A percentile compares a stretch with the other conserved stretches of the same genome.
Conservation (phyloP, 1,284 basidiomycete species). For the Ustilago lituana region DNA sequence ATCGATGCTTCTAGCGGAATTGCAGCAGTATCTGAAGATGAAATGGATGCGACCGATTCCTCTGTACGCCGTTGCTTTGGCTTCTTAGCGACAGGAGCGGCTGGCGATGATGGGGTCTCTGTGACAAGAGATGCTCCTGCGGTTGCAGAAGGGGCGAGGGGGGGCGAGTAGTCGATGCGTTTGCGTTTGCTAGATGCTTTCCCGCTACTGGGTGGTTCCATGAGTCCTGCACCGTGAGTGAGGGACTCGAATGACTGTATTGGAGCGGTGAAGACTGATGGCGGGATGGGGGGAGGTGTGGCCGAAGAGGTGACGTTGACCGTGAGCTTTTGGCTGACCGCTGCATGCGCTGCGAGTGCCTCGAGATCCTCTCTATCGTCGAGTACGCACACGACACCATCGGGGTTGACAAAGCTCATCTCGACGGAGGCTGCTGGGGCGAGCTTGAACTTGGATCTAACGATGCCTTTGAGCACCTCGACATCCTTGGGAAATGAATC, state of each 20-base stretch:
- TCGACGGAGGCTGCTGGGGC: constrained; percentile 20
- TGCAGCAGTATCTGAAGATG: not conserved
- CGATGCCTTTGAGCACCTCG: constrained; percentile 19
- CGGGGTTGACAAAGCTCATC: constrained; percentile 50
- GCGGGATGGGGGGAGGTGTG: too few relatives aligned
- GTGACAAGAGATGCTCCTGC: not conserved
- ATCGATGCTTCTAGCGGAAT: not conserved
- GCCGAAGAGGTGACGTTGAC: constrained; percentile 28
- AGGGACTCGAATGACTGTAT: not conserved
- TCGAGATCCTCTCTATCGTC: constrained; percentile 52
- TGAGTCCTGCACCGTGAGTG: too few relatives aligned
- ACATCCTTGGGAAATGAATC: constrained; percentile 31
- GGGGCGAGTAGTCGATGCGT: constrained; percentile 18
- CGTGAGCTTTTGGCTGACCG: constrained; percentile 30
- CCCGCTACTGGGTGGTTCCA: not conserved
- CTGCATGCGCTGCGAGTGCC: constrained; percentile 49
- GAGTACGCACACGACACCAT: constrained; percentile 46
- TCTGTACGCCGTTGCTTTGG: constrained; percentile 1
- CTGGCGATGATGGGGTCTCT: constrained; percentile 9
- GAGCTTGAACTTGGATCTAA: constrained; percentile 36
- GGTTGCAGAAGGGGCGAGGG: constrained; percentile 2
- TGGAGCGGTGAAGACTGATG: not conserved
- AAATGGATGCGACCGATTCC: constrained; percentile 2
- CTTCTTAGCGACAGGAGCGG: constrained; percentile 20
- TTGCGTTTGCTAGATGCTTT: constrained; percentile 23